Base-by-base conservation (phyloP, 2,329 filamentous ascomycete genomes). In the Didymella pomorum region DNA sequence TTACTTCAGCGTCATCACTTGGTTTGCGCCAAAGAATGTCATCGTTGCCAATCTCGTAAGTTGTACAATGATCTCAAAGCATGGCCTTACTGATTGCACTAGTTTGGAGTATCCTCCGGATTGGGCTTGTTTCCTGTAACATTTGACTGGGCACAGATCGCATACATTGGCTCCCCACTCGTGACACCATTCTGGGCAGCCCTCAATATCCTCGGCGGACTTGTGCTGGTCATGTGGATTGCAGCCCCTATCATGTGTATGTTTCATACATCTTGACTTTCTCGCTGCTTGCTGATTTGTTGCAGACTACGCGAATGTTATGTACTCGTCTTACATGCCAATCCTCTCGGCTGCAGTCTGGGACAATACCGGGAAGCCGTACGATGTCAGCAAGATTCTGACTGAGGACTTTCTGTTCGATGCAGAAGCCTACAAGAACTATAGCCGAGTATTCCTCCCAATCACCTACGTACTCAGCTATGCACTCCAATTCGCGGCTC, bases 61-160 rank as follows among this genome's bases (percentile, higher is more conserved):
- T 64, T 4, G 1, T 7, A 29, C 23, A 20, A n/a, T n/a, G 11
- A 11, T 4, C 7, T 23, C 35, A 1, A 3, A 18, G 5, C n/a
- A 7, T 8, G n/a, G 1, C 2, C 26, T 12, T 7, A 29, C 58
- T 71, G 42, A 72, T 25, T 4, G 23, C 26, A 43, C 2, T 62
- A 83, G 63, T 96, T 96, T 71, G 92, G 92, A 16, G 89, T 94
- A 16, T 85, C 87, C n/a, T 94, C 92, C 2, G 92, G 92, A 2
- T 83, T 96, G 14, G 92, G 92, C 0, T 79, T 96, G 31, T 92
- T 96, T 61, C 92, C 92, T 0, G 74, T 96, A 68, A 96, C 92
- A 0, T 96, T 96, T 70, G 92, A 96, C 79, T 96, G 92, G 92
- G 90, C 91, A 0, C 92, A 96, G 72, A 89, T 96, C 62, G 92